Base-by-base conservation (phyloP, 164 flowering plant species). In the Tinospora cordifolia region DNA sequence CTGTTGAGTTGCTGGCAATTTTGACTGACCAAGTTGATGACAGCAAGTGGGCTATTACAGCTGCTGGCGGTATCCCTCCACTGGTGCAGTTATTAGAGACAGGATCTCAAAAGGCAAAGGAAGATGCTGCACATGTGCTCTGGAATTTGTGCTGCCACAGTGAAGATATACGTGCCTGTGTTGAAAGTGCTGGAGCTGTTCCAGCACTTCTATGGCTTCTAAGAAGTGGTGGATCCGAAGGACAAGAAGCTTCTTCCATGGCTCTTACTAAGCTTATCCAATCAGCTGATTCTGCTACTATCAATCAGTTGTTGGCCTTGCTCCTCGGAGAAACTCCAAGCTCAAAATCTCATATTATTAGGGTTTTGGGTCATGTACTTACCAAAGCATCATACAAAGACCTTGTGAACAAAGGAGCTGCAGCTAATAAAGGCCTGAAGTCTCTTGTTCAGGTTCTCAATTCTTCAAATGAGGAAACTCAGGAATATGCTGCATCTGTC, bases 1-100 rank as follows among this genome's bases (percentile, higher is more conserved):
- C 91, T 46, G 90, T 90, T 69, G 80, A 81, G 67, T 78, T 92
- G 73, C 79, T 92, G 54, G 85, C 85, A 59, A 86, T 90, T 66
- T 84, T 92, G 81, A 84, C 92, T 36, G 87, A 84, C 72, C 90
- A 90, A 78, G 87, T 88, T 68, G 94, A 87, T 78, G 98, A 92
- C 71, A 90, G 94, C 81, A 92, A 90, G 81, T 92, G 98, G 98
- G 98, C 98, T 6, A 89, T 92, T n/a, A 92, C 98, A 67, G 98
- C 98, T 38, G 96, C 98, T 34, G 98, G 98, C 59, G 96, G 98
- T 19, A 92, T 92, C 74, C 98, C 98, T 66, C 98, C 90, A 8
- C 74, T 92, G 60, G 96, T 92, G 63, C 98, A 90, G 81, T 76
- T 90, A 66, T 40, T 92, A 70, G 92, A 87, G 74, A 75, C 80